These are phyloP conservation scores for Sphaerulina populicola DNA, from an alignment of 2,329 filamentous ascomycete species.

Conservation along the genomic window DNA sequence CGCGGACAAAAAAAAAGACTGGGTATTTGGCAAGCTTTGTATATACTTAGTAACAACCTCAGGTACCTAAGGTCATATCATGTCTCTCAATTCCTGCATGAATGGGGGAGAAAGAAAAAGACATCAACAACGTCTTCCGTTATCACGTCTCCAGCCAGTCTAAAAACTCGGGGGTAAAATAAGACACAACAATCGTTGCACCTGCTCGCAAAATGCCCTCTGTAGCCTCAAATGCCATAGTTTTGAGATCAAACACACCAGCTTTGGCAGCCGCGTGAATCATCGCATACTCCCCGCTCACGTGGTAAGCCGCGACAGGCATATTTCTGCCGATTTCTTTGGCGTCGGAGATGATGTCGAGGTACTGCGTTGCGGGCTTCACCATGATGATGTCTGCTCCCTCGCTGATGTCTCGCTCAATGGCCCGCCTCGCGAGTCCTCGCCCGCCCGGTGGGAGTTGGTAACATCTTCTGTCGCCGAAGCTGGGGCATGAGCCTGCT, in stretches of 20 bases:
- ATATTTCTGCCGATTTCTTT: conserved; percentile 89
- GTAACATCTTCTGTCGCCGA: conserved; percentile 93
- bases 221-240: conserved; percentile 90
- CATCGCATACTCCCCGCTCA: conserved; percentile 96
- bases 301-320: conserved; percentile 91
- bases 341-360: conserved; percentile 95
- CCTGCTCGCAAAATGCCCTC: conserved; percentile 89
- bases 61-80: too few relatives aligned
- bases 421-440: conserved; percentile 82
- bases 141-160: conserved; percentile 48
- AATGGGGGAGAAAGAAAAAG: too few relatives aligned
- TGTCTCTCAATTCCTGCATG: too few relatives aligned
- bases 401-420: conserved; percentile 80
- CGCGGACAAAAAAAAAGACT: too few relatives aligned
- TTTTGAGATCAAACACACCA: conserved; percentile 88
- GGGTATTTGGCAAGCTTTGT: too few relatives aligned
- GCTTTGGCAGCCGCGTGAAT: conserved; percentile 91
- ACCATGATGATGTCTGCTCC: conserved; percentile 99
- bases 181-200: conserved; percentile 85
- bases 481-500: conserved; percentile 80
- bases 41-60: too few relatives aligned
- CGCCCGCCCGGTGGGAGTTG: conserved; percentile 89
- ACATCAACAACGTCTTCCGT: too few relatives aligned
- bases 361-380: conserved; percentile 89
- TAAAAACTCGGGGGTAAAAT: conserved; percentile 76